phyloP scores from a whole-genome alignment of 148 eudicot genomes.

The Fagopyrum homotropicum region DNA sequence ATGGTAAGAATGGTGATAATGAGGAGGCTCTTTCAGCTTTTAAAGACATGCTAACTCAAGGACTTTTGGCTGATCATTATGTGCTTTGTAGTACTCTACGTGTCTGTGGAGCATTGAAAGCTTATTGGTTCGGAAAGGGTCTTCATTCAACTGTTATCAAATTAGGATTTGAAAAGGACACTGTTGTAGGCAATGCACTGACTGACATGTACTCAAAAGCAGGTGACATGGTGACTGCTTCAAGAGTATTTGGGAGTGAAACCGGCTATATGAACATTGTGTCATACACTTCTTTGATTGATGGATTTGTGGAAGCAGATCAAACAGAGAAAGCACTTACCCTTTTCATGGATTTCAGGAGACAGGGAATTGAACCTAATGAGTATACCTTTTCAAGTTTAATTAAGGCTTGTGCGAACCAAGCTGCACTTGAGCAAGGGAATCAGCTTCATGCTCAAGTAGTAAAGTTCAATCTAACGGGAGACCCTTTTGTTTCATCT shows the following conservation, averaged over 20 bases:
- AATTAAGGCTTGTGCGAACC: conserved; percentile 45
- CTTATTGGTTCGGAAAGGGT: conserved; percentile 19
- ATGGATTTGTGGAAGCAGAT: conserved; percentile 37
- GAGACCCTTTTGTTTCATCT: conserved; percentile 32
- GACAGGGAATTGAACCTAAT: conserved; percentile 30
- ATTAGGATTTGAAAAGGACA: conserved; percentile 27
- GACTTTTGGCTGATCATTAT: conserved; percentile 25
- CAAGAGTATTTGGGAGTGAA: conserved; percentile 21
- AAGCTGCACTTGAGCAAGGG: conserved; percentile 48
- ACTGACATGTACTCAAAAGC: conserved; percentile 35
- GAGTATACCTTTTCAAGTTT: conserved; percentile 43
- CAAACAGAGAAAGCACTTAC: conserved; percentile 24
- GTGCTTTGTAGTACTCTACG: conserved; percentile 19
- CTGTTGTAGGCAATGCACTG: conserved; percentile 35
- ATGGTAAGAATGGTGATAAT: conserved; percentile 32
- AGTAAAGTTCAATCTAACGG: conserved; percentile 21
- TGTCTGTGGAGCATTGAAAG: conserved; percentile 31
- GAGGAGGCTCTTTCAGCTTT: conserved; percentile 31
- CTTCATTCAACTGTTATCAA: conserved; percentile 29
- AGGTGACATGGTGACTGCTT: conserved; percentile 30
- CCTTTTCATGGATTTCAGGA: conserved; percentile 24
- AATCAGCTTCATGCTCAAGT: conserved; percentile 40
- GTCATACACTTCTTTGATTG: conserved; percentile 35
- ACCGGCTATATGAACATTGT: conserved; percentile 24
- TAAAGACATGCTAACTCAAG: conserved; percentile 30